Conservation (phyloP, 2,329 filamentous ascomycete genomes). For the Botryosphaeria dothidea region DNA sequence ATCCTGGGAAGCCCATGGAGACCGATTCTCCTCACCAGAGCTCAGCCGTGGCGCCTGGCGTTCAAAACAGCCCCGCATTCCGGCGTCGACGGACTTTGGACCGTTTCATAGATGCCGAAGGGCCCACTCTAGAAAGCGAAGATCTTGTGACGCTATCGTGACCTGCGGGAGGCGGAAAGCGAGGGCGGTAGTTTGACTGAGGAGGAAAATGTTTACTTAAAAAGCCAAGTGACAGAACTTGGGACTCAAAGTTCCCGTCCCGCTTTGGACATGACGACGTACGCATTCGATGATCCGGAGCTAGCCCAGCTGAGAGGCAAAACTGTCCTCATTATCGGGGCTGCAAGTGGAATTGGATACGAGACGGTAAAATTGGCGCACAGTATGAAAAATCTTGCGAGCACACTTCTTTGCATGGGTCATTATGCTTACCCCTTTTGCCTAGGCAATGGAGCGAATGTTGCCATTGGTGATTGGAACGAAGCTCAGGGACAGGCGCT, state of each 20-base stretch:
- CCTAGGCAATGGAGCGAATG: constrained; percentile 25
- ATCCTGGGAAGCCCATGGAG: not conserved
- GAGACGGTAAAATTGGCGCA: constrained; percentile 25
- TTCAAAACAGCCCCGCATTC: not conserved
- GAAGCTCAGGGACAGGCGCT: constrained; percentile 20
- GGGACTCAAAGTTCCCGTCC: not conserved
- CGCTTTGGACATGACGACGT: not conserved
- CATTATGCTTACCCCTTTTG: not conserved
- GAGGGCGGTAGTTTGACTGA: not conserved
- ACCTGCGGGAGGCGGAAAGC: not conserved
- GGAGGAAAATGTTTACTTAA: not conserved
- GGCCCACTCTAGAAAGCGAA: not conserved
- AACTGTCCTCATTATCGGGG: constrained; percentile 27
- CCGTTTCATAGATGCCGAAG: not conserved
- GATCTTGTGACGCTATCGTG: not conserved
- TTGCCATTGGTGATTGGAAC: constrained; percentile 28
- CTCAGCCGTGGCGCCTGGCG: not conserved
- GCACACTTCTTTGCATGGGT: not conserved
- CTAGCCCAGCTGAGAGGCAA: constrained; percentile 21
- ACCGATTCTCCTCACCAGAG: not conserved
- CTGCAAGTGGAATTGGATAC: constrained; percentile 27
- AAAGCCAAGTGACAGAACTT: not conserved
- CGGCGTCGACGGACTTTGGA: not conserved
- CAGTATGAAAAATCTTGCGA: constrained; percentile 16
- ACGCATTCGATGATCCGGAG: not conserved